Evolutionary conservation across 257 asterid species (phyloP).

Genomic region (Fraxinus americana): DNA sequence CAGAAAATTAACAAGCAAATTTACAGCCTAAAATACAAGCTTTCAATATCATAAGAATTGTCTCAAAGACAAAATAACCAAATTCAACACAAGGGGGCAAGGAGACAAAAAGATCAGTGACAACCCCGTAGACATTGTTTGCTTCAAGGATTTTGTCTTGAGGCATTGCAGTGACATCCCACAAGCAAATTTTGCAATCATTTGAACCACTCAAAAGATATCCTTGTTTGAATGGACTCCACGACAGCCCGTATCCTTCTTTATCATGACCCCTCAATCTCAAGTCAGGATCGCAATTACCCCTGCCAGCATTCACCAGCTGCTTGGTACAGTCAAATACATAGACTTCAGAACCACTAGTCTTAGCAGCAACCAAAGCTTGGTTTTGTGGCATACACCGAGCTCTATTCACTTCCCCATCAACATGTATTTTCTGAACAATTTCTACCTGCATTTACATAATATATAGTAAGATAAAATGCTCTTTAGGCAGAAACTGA

Average conservation of each 20-base stretch:
- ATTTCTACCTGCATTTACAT: constrained; percentile 63
- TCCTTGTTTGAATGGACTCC: constrained; percentile 86
- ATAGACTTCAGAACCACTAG: constrained; percentile 69
- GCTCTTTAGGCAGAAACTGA: not conserved
- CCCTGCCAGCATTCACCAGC: constrained; percentile 35
- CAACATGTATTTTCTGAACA: constrained; percentile 73
- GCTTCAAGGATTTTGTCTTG: constrained; percentile 68
- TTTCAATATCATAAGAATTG: constrained; percentile 1
- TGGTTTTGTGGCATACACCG: constrained; percentile 80
- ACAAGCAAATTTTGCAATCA: constrained; percentile 83
- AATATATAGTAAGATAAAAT: constrained; percentile 18
- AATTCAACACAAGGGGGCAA: not conserved
- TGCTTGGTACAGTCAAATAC: constrained; percentile 69
- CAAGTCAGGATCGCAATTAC: constrained; percentile 74
- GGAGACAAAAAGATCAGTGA: not conserved
- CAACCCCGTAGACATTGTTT: constrained; percentile 54
- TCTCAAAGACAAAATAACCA: not conserved
- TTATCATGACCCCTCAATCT: constrained; percentile 78
- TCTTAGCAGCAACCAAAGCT: constrained; percentile 83
- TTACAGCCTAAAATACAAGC: constrained; percentile 5
- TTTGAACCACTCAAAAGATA: constrained; percentile 86
- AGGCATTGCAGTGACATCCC: constrained; percentile 82
- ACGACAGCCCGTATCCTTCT: constrained; percentile 95
- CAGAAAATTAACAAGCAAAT: constrained; percentile 9
- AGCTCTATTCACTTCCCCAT: constrained; percentile 95